phyloP scores from a whole-genome alignment of 352 stramenopile genomes.

The Globisporangium orthogonon region DNA sequence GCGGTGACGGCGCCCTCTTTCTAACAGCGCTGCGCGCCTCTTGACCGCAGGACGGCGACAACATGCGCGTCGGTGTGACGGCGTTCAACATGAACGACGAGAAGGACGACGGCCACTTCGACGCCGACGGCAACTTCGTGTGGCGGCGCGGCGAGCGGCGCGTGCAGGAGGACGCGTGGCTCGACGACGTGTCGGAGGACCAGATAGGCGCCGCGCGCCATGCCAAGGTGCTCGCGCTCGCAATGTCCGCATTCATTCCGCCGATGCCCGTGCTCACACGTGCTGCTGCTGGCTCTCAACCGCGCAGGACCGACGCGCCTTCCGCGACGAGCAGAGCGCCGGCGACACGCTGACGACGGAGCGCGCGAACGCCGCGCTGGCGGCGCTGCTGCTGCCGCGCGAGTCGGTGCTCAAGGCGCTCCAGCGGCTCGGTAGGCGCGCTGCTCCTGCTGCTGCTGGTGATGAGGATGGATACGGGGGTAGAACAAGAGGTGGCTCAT shows the following conservation, averaged over 20 bases:
- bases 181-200: constrained; percentile 65
- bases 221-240: constrained; percentile 31
- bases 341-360: constrained; percentile 57
- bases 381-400: constrained; percentile 47
- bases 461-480: no score
- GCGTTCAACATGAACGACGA: constrained; percentile 84
- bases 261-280: not conserved
- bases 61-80: constrained; percentile 46
- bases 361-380: constrained; percentile 44
- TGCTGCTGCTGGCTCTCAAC: no score
- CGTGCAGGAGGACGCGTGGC: constrained; percentile 80
- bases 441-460: not conserved
- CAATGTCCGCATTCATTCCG: not conserved
- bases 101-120: constrained; percentile 81
- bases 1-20: no score
- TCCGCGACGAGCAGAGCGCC: constrained; percentile 39
- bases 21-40: no score
- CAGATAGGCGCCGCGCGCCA: constrained; percentile 56
- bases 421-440: constrained; percentile 41
- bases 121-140: constrained; percentile 72
- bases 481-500: no score
- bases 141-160: constrained; percentile 73
- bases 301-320: constrained; percentile 37
- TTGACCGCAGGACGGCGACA: constrained; percentile 8
- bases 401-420: constrained; percentile 77